These are phyloP conservation scores for Logfia minima DNA, from an alignment of 129 eudicot genomes.

Conservation along the genomic window DNA sequence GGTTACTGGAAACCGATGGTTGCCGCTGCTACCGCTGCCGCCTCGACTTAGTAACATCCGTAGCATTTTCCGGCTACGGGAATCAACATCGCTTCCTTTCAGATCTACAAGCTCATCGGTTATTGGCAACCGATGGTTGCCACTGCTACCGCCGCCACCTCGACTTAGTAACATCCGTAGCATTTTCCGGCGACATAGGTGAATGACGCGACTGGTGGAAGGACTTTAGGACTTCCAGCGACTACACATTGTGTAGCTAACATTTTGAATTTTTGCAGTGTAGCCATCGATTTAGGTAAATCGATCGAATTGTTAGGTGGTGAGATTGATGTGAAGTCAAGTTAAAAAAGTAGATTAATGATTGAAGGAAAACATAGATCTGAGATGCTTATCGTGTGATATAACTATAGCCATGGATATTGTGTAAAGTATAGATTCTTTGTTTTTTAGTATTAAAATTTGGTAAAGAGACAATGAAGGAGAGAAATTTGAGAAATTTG, in stretches of 20 bases:
- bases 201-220: conserved; percentile 73
- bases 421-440: no score
- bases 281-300: no score
- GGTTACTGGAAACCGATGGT: conserved; percentile 23
- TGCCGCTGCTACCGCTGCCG: conserved; percentile 34
- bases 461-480: no score
- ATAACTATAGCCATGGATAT: no score
- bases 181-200: conserved; percentile 83
- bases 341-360: no score
- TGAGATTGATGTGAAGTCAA: no score
- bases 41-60: conserved; percentile 65
- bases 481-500: no score
- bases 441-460: no score
- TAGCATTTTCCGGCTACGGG: conserved; percentile 75
- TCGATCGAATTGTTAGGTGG: no score
- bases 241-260: not conserved
- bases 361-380: no score
- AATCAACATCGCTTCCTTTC: conserved; percentile 30
- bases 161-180: conserved; percentile 70
- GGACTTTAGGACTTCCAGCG: conserved; percentile 91
- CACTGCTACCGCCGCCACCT: conserved; percentile 36
- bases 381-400: no score
- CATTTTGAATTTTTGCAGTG: no score
- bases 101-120: conserved; percentile 22
- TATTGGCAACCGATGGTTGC: conserved; percentile 24